These are phyloP conservation scores for Xylariaceae sp. DNA, from an alignment of 2,329 filamentous ascomycete species.

Conservation along the genomic window DNA sequence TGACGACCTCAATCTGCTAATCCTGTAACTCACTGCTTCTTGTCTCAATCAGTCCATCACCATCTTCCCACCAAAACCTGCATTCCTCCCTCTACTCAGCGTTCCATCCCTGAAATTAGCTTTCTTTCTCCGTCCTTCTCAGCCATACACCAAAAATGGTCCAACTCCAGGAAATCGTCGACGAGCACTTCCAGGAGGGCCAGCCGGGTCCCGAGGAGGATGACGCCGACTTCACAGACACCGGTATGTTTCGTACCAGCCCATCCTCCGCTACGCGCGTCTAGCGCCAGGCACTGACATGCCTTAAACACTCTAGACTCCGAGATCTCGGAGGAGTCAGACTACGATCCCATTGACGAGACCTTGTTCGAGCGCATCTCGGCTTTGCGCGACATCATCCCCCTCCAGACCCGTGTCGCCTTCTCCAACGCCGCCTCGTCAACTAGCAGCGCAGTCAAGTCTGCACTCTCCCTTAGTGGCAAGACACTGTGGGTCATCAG, in stretches of 20 bases:
- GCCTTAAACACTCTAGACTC: constrained; percentile 55
- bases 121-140: no score
- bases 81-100: background rate
- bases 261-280: background rate
- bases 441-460: constrained; percentile 56
- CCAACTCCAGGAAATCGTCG: constrained; percentile 92
- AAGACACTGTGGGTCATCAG: constrained; percentile 89
- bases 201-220: constrained; percentile 73
- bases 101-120: no score
- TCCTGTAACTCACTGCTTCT: background rate
- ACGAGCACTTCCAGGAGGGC: constrained; percentile 83
- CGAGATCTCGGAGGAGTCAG: constrained; percentile 78
- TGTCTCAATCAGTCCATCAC: background rate
- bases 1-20: background rate
- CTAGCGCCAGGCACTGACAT: background rate
- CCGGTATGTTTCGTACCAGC: constrained; percentile 57
- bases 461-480: constrained; percentile 68
- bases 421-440: constrained; percentile 59
- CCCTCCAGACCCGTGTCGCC: constrained; percentile 67
- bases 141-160: constrained; percentile 56
- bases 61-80: background rate
- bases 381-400: constrained; percentile 73
- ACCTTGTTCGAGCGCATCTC: constrained; percentile 66
- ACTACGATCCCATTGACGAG: constrained; percentile 60
- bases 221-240: constrained; percentile 83